Evolutionary conservation across 2,329 filamentous ascomycete species (phyloP).

Genomic region (Zasmidium angulare): DNA sequence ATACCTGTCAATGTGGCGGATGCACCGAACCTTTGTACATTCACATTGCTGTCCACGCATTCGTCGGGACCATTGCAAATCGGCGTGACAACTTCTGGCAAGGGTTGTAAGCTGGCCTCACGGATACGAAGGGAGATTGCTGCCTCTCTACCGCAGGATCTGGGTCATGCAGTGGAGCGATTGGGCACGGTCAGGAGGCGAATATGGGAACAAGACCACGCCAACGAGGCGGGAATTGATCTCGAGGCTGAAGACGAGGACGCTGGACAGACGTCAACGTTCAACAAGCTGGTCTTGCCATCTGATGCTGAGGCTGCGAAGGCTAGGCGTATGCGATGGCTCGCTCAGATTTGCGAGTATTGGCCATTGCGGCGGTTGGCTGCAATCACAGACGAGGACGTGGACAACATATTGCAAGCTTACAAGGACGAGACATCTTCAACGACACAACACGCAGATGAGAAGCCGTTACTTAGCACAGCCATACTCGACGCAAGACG

Average conservation of each 20-base stretch:
- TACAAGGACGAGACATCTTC: constrained; percentile 57
- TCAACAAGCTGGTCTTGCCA: constrained; percentile 79
- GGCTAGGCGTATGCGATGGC: constrained; percentile 83
- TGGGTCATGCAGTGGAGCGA: constrained; percentile 74
- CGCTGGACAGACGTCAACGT: constrained; percentile 72
- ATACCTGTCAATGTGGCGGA: constrained; percentile 95
- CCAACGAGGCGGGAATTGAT: constrained; percentile 47
- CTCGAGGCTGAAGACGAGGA: constrained; percentile 57
- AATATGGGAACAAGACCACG: constrained; percentile 73
- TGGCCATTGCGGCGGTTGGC: constrained; percentile 88
- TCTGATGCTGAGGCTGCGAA: constrained; percentile 72
- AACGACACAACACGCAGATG: constrained; percentile 24
- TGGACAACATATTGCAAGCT: constrained; percentile 71
- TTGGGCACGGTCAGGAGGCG: constrained; percentile 71
- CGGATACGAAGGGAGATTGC: constrained; percentile 87
- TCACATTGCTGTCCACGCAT: constrained; percentile 85
- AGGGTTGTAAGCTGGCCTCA: constrained; percentile 89
- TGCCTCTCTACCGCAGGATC: constrained; percentile 69
- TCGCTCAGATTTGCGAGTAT: constrained; percentile 96
- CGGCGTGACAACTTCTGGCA: constrained; percentile 91
- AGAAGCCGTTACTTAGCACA: constrained; percentile 29
- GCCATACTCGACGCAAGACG: constrained; percentile 30
- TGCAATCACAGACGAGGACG: constrained; percentile 74
- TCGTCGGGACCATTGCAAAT: constrained; percentile 89
- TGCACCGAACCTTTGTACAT: constrained; percentile 80